phyloP scores from a whole-genome alignment of 371 early-diverging fungal species.

The Actinomucor elegans region DNA sequence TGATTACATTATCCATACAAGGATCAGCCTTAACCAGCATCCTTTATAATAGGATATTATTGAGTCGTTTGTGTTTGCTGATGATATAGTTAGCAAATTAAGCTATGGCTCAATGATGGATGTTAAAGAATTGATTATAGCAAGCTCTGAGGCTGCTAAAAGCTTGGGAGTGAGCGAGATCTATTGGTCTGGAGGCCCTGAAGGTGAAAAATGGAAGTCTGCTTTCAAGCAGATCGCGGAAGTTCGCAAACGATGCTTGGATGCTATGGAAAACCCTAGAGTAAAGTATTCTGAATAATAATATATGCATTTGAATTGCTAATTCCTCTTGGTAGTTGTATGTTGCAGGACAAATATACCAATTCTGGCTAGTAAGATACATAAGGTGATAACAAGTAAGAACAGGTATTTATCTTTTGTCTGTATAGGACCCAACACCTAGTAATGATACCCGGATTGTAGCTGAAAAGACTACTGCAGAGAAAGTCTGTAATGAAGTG shows the following conservation, averaged over 20 bases:
- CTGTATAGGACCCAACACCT: slow-evolving; percentile 43
- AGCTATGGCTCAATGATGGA: slow-evolving; percentile 55
- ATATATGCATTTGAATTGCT: neutral
- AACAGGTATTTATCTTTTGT: neutral
- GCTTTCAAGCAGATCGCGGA: slow-evolving; percentile 43
- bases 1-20: no score
- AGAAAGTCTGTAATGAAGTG: slow-evolving; percentile 39
- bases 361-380: slow-evolving; percentile 46
- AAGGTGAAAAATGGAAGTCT: slow-evolving; percentile 39
- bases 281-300: no score
- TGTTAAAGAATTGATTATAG: slow-evolving; percentile 47
- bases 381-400: neutral
- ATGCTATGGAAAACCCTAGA: slow-evolving; percentile 39
- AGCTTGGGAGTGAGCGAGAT: slow-evolving; percentile 35
- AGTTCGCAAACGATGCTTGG: slow-evolving; percentile 33
- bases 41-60: slow-evolving; percentile 47
- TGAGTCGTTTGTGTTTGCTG: slow-evolving; percentile 50
- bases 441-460: slow-evolving; percentile 48
- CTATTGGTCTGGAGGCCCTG: slow-evolving; percentile 29
- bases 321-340: slow-evolving; percentile 26
- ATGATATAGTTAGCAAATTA: slow-evolving; percentile 51
- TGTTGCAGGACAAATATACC: slow-evolving; percentile 50
- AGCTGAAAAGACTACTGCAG: slow-evolving; percentile 39
- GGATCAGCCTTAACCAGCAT: no score
- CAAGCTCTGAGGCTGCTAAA: slow-evolving; percentile 42